A percentile compares a stretch with the other conserved stretches of the same genome.
Conservation (phyloP, 805 yeast species). For the Kuraishia capsulata region DNA sequence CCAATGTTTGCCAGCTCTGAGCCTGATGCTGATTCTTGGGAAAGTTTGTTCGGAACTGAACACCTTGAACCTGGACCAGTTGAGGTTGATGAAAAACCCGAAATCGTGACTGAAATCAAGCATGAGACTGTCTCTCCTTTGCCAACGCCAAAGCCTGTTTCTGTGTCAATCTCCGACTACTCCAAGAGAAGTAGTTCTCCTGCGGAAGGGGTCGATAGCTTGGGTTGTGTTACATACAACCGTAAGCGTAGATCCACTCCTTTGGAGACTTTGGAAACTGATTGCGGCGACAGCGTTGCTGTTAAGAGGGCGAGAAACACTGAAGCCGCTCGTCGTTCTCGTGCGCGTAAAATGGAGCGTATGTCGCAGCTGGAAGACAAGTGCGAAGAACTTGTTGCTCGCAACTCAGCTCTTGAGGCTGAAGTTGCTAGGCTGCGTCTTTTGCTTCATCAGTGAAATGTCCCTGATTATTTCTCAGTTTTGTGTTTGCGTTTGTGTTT, state of each 20-base stretch:
- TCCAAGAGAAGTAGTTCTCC: conserved; percentile 30
- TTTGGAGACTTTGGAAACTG: conserved; percentile 58
- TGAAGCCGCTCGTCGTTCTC: conserved; percentile 94
- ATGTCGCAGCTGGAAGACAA: conserved; percentile 74
- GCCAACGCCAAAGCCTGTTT: too few species aligned
- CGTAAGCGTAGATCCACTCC: conserved; percentile 72
- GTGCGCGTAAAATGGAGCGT: conserved; percentile 88
- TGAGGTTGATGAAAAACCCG: background rate
- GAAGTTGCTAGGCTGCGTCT: conserved; percentile 38
- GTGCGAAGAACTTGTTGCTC: conserved; percentile 55
- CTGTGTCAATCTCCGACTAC: conserved; percentile 5
- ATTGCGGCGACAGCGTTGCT: conserved; percentile 54
- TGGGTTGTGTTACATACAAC: conserved; percentile 69
- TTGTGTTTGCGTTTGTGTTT: too few species aligned
- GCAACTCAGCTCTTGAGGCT: conserved; percentile 48
- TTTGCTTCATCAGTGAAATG: background rate
- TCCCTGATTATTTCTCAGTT: too few species aligned
- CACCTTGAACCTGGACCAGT: too few species aligned
- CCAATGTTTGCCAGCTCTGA: background rate
- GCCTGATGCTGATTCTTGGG: background rate
- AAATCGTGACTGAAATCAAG: background rate
- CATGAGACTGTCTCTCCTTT: too few species aligned
- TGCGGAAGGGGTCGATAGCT: conserved; percentile 45
- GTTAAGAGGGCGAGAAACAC: conserved; percentile 92
- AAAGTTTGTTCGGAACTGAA: too few species aligned